phyloP scores from a whole-genome alignment of 2,329 filamentous ascomycete genomes.

The Aspergillus novoparasiticus region DNA sequence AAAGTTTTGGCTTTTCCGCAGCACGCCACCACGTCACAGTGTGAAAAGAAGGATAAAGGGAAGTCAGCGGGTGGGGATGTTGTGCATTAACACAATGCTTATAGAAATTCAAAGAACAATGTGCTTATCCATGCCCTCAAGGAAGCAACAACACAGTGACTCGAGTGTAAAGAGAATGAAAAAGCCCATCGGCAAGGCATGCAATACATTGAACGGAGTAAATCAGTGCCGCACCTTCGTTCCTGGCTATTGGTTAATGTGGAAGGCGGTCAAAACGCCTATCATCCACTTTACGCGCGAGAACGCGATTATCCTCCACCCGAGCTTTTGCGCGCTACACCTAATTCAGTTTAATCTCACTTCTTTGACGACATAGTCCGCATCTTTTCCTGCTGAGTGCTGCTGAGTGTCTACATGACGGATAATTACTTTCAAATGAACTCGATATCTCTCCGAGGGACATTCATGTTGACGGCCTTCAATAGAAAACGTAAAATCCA shows the following conservation, averaged over 20 bases:
- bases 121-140: background rate
- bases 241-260: constrained; percentile 12
- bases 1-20: constrained; percentile 6
- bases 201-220: constrained; percentile 10
- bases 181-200: constrained; percentile 4
- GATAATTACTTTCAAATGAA: background rate
- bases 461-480: constrained; percentile 17
- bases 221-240: constrained; percentile 14
- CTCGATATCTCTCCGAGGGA: background rate
- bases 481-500: constrained; percentile 31
- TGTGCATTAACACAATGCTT: background rate
- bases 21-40: background rate
- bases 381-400: background rate
- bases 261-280: constrained; percentile 25
- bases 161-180: background rate
- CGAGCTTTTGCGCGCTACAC: background rate
- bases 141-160: background rate
- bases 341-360: background rate
- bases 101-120: constrained; percentile 1
- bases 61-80: background rate
- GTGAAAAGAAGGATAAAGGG: background rate
- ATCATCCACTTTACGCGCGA: constrained; percentile 27
- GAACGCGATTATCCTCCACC: constrained; percentile 17
- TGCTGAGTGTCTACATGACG: background rate
- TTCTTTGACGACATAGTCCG: background rate